phyloP scores from a whole-genome alignment of 805 yeast species.

The Hanseniaspora meyeri region DNA sequence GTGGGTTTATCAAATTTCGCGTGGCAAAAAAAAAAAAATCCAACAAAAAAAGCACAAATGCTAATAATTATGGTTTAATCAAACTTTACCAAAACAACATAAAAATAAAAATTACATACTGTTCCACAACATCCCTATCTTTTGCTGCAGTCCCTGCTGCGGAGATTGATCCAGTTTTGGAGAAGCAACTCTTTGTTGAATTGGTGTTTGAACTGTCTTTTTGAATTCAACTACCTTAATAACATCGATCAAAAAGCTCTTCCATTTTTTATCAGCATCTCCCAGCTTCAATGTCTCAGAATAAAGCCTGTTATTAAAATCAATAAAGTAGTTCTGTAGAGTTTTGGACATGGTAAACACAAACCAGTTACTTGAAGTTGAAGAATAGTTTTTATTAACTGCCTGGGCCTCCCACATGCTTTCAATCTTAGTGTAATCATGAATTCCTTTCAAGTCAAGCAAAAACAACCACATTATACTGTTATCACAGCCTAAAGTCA shows the following conservation, averaged over 20 bases:
- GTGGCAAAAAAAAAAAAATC: neutral
- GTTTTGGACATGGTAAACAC: conserved; percentile 3
- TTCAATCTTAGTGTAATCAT: conserved; percentile 15
- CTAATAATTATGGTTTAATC: too few relatives aligned
- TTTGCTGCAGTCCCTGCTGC: conserved; percentile 16
- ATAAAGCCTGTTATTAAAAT: conserved; percentile 9
- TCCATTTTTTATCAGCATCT: conserved; percentile 23
- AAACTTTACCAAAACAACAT: neutral
- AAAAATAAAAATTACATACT: conserved; percentile 10
- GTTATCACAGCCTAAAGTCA: conserved; percentile 20
- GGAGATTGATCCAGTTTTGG: conserved; percentile 2
- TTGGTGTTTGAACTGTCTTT: conserved; percentile 11
- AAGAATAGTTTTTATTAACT: conserved; percentile 18
- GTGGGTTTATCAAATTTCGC: neutral
- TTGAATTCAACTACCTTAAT: conserved; percentile 19
- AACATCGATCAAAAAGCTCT: conserved; percentile 21
- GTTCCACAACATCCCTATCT: conserved; percentile 19
- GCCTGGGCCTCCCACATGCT: conserved; percentile 24
- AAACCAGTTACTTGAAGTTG: conserved; percentile 10
- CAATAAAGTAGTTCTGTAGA: neutral
- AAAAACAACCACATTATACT: conserved; percentile 25
- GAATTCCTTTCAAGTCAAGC: conserved; percentile 22
- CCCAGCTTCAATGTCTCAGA: conserved; percentile 1
- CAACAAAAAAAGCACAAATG: too few relatives aligned
- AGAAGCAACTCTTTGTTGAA: conserved; percentile 4